These are phyloP conservation scores for Ichthyophthirius multifiliis DNA, from an alignment of 169 alveolate genomes.

Conservation along the genomic window DNA sequence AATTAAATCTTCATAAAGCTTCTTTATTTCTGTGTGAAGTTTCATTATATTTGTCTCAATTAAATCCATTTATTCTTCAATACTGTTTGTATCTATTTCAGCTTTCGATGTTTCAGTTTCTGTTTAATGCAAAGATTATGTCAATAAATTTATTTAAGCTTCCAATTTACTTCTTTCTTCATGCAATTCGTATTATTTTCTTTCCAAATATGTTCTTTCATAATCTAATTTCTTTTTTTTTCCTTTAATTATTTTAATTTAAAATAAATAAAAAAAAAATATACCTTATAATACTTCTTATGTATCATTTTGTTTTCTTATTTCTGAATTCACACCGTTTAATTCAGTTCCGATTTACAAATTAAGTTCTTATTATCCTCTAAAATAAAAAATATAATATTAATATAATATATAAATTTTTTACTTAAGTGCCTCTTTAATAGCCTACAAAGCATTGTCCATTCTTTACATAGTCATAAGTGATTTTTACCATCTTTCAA, in stretches of 20 bases:
- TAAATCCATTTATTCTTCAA: conserved; percentile 61
- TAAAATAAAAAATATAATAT: not conserved
- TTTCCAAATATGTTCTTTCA: conserved; percentile 52
- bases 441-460: conserved; percentile 72
- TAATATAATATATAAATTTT: not conserved
- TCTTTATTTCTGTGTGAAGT: conserved; percentile 66
- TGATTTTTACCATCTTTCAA: conserved; percentile 77
- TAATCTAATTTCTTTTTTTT: conserved; percentile 61
- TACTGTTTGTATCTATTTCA: conserved; percentile 65
- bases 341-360: conserved; percentile 70
- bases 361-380: conserved; percentile 71
- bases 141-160: conserved; percentile 64
- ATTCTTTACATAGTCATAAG: conserved; percentile 65
- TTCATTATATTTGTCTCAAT: conserved; percentile 74
- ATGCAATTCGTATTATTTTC: conserved; percentile 52
- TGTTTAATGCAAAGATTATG: conserved; percentile 61
- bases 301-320: conserved; percentile 59
- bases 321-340: conserved; percentile 68
- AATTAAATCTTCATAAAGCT: conserved; percentile 58
- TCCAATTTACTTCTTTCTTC: conserved; percentile 65
- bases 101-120: conserved; percentile 68
- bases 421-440: conserved; percentile 56
- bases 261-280: conserved; percentile 25
- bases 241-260: conserved; percentile 34
- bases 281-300: conserved; percentile 64